Conservation (phyloP, 2,329 filamentous ascomycete species). For the Diaporthe vexans region DNA sequence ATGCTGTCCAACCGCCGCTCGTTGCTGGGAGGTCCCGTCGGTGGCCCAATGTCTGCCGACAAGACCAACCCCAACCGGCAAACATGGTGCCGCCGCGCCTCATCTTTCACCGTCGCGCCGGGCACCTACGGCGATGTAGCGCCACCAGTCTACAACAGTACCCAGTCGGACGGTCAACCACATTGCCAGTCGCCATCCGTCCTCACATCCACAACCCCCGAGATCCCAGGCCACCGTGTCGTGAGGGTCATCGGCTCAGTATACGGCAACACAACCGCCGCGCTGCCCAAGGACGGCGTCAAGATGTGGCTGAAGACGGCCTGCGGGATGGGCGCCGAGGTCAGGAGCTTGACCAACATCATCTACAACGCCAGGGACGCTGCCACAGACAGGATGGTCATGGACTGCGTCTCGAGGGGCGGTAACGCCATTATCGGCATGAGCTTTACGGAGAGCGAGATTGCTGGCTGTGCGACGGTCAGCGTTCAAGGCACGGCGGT, state of each 20-base stretch:
- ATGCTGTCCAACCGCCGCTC: constrained; percentile 39
- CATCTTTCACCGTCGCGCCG: constrained; percentile 27
- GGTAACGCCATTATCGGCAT: constrained; percentile 73
- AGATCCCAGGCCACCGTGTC: constrained; percentile 67
- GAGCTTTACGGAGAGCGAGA: constrained; percentile 69
- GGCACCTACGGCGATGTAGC: background rate
- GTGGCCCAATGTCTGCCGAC: constrained; percentile 26
- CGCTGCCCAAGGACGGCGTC: constrained; percentile 35
- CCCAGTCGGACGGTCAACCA: constrained; percentile 6
- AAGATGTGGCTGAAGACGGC: constrained; percentile 37
- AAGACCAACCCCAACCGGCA: constrained; percentile 30
- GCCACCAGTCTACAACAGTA: constrained; percentile 14
- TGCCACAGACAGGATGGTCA: constrained; percentile 67
- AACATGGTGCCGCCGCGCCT: constrained; percentile 34
- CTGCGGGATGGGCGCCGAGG: constrained; percentile 68
- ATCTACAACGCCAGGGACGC: constrained; percentile 71
- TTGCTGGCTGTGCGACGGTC: constrained; percentile 49
- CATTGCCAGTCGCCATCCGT: constrained; percentile 26
- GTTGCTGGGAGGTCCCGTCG: constrained; percentile 21
- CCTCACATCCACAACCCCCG: constrained; percentile 28
- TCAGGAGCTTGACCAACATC: constrained; percentile 71
- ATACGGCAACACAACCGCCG: constrained; percentile 51
- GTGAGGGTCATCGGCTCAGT: constrained; percentile 69
- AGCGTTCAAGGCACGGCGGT: constrained; percentile 34
- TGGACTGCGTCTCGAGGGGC: constrained; percentile 69